These are phyloP conservation scores for Yamadazyma dushanensis DNA, from an alignment of 1,139 yeast species.

Conservation along the genomic window DNA sequence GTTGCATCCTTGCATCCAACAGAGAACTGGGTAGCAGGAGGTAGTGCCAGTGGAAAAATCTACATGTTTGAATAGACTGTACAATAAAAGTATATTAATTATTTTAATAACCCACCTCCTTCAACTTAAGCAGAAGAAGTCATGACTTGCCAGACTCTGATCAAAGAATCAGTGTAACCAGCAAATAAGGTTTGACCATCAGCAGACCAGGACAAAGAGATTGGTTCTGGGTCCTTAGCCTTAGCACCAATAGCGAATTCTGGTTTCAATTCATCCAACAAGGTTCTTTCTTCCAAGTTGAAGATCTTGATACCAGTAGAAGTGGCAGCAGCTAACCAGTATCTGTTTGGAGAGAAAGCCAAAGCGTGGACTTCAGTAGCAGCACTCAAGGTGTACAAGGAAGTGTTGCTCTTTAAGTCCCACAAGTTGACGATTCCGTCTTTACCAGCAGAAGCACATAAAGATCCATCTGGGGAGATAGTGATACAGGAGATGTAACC, in stretches of 20 bases:
- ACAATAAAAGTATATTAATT: constrained; percentile 1
- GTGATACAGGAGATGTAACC: constrained; percentile 98
- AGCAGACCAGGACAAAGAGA: constrained; percentile 99
- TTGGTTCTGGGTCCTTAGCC: constrained; percentile 98
- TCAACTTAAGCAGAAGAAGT: constrained; percentile 62
- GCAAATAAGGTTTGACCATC: constrained; percentile 99
- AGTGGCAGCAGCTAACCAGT: constrained; percentile 99
- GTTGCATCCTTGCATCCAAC: constrained; percentile 81
- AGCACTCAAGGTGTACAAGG: constrained; percentile 92
- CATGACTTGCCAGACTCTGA: constrained; percentile 99
- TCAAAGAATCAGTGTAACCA: constrained; percentile 99
- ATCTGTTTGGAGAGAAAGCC: constrained; percentile 99
- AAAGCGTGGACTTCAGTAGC: constrained; percentile 97
- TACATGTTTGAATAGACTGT: constrained; percentile 50
- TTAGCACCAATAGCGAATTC: constrained; percentile 88
- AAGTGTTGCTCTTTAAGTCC: constrained; percentile 89
- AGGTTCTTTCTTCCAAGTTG: constrained; percentile 94
- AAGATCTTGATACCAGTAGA: constrained; percentile 96
- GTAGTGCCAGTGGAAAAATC: constrained; percentile 91
- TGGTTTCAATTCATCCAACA: constrained; percentile 98
- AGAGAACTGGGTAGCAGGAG: constrained; percentile 89
- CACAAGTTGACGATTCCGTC: constrained; percentile 98
- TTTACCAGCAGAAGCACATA: constrained; percentile 99
- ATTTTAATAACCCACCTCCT: background rate
- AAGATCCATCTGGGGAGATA: constrained; percentile 99